Base-by-base conservation (phyloP, 805 yeast genomes). In the Hanseniaspora meyeri region DNA sequence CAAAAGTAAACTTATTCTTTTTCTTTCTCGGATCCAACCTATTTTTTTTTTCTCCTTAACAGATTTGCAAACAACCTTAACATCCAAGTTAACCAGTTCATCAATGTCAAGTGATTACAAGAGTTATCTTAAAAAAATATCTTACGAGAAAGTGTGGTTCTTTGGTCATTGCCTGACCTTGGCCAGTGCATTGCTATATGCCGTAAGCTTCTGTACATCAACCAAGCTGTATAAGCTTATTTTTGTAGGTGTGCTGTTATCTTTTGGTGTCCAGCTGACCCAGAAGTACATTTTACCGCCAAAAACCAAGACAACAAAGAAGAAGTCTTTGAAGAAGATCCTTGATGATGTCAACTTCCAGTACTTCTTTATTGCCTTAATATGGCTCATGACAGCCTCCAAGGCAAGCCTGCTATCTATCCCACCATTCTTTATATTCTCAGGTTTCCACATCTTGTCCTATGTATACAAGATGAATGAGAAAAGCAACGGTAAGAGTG, bases 391-490 rank as follows among this genome's bases (percentile, higher is more conserved):
- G 6, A 77, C 88, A 61, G 81, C 83, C 49, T 12, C 32, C 1
- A 49, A 38, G 29, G 79, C 76, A 59, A 77, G 79, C 60, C 68
- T 79, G 37, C 66, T 86, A 56, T 77, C 95, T 2, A 71, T 84
- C 60, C 67, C 82, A 27, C 95, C 97, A 56, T 88, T 85, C 65
- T 73, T 80, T 48, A 72, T 86, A 57, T 90, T 85, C 68, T 83
- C 96, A 8, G 66, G 82, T 19, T 89, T 91, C 79, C 97, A 90
- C 67, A 81, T 80, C 11, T 72, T 89, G 64, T 82, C 84, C 19
- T 91, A 87, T 72, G 39, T 45, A 6, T 45, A 43, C 43, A 51
- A 51, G 16, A 27, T 36, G 43, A 51, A 51, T 36, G 55, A 51
- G 36, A 51, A 51, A 24, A 61, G 77, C 55, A 80, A 84, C 62